Evolutionary conservation across 129 eudicot genomes (phyloP).

Genomic region (Tagetes erecta): DNA sequence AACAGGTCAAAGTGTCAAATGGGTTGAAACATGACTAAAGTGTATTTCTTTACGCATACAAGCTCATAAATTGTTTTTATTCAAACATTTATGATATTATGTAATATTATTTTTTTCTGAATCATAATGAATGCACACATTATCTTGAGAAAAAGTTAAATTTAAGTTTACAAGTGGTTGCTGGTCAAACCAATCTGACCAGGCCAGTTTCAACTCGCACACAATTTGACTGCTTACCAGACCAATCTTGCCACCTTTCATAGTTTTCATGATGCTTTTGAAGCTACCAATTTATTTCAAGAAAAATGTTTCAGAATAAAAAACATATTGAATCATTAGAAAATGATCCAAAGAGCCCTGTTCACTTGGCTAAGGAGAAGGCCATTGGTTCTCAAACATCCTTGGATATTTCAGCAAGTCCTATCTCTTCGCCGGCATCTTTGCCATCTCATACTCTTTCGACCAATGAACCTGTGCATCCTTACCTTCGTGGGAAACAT

Average conservation of each 20-base stretch:
- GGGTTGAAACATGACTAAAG: not conserved
- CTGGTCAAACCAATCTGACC: not conserved
- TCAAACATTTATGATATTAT: not conserved
- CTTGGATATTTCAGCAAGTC: slow-evolving; percentile 15
- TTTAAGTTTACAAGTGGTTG: not conserved
- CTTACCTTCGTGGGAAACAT: slow-evolving; percentile 22
- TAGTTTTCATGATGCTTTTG: not conserved
- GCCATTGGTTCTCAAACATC: slow-evolving; percentile 3
- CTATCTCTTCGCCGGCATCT: slow-evolving; percentile 12
- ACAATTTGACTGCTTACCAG: not conserved
- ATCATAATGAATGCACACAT: not conserved
- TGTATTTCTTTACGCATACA: not conserved
- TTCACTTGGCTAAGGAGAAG: slow-evolving; percentile 17
- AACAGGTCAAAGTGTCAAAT: not conserved
- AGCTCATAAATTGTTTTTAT: not conserved
- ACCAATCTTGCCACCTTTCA: not conserved
- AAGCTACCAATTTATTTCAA: slow-evolving; percentile 15
- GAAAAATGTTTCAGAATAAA: slow-evolving; percentile 23
- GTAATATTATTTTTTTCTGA: not conserved
- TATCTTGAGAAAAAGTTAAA: too few relatives aligned
- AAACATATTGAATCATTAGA: slow-evolving; percentile 20
- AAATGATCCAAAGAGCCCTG: slow-evolving; percentile 3
- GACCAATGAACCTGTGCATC: slow-evolving; percentile 22
- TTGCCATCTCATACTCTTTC: slow-evolving; percentile 4
- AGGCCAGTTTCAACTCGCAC: not conserved